Percentiles rank a stretch among this genome's conserved stretches.
phyloP scores from a whole-genome alignment of 768 basidiomycete species.

The Pholiota microspora region DNA sequence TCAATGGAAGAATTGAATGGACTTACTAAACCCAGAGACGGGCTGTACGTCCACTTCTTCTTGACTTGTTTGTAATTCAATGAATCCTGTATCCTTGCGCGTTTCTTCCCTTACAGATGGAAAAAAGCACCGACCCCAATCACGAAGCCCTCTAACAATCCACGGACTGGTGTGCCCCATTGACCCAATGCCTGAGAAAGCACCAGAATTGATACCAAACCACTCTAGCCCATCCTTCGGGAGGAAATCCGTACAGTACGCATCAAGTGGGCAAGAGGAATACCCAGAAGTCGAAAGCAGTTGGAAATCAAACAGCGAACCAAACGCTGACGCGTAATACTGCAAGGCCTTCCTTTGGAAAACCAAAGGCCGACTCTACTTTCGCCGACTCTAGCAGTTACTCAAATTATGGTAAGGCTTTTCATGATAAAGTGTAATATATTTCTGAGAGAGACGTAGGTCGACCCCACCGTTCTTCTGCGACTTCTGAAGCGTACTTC shows the following conservation, averaged over 20 bases:
- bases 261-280: neutral
- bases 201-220: no score
- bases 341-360: neutral
- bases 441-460: neutral
- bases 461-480: neutral
- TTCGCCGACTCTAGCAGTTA: neutral
- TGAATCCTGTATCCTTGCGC: neutral
- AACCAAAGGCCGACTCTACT: neutral
- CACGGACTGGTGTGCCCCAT: no score
- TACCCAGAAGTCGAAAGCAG: neutral
- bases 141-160: neutral
- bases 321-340: neutral
- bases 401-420: neutral
- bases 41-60: neutral
- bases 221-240: neutral
- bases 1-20: conserved; percentile 4
- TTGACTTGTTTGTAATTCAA: neutral
- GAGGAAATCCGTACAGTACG: neutral
- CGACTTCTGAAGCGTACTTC: neutral
- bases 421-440: neutral
- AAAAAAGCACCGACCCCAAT: conserved; percentile 16
- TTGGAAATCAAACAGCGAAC: conserved; percentile 11
- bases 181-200: no score
- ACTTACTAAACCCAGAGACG: neutral
- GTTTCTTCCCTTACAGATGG: conserved; percentile 10